Conservation (phyloP, 805 yeast species). For the Candida methanosorbosa region DNA sequence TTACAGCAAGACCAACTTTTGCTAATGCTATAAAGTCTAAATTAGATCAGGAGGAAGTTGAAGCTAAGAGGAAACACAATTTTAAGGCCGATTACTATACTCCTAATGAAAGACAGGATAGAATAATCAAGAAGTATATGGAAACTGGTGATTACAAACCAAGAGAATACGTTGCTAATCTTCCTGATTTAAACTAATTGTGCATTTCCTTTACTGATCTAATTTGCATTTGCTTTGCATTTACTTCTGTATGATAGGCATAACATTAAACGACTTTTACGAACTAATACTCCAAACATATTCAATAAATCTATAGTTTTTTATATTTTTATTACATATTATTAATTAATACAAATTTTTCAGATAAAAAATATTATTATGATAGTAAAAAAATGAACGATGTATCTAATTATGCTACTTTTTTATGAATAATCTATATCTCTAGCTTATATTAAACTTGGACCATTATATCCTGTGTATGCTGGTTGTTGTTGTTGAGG, state of each 20-base stretch:
- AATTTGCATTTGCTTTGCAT: too few relatives aligned
- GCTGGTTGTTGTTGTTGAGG: constrained; percentile 1
- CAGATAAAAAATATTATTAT: too few relatives aligned
- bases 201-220: too few relatives aligned
- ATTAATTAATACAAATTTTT: too few relatives aligned
- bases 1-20: constrained; percentile 24
- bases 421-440: too few relatives aligned
- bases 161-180: constrained; percentile 13
- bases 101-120: constrained; percentile 14
- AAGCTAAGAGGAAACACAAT: constrained; percentile 17
- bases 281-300: not conserved
- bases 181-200: too few relatives aligned
- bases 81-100: constrained; percentile 18
- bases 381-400: too few relatives aligned
- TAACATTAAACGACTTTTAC: too few relatives aligned
- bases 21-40: constrained; percentile 26
- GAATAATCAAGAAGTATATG: constrained; percentile 17
- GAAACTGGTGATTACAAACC: constrained; percentile 20
- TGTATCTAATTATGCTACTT: too few relatives aligned
- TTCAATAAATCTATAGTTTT: too few relatives aligned
- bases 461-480: constrained; percentile 15
- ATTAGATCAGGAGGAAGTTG: constrained; percentile 23
- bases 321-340: too few relatives aligned
- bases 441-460: constrained; percentile 14
- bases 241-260: too few relatives aligned